Evolutionary conservation across 2,329 filamentous ascomycete genomes (phyloP).

Genomic region (Fusarium sublunatum): DNA sequence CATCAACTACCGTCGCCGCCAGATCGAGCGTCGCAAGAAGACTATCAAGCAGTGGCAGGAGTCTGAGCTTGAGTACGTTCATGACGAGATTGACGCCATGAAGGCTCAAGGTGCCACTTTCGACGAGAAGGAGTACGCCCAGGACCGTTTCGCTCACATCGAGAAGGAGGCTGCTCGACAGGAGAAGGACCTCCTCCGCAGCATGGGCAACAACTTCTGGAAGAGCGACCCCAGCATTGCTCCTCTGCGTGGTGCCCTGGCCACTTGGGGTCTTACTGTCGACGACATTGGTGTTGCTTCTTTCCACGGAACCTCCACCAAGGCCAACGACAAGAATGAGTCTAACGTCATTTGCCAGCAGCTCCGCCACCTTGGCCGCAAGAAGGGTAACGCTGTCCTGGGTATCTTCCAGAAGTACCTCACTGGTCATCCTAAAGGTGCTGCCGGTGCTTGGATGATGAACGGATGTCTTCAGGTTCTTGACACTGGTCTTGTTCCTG

Average conservation of each 20-base stretch:
- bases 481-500: constrained; percentile 92
- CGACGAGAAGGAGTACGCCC: constrained; percentile 84
- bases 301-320: constrained; percentile 98
- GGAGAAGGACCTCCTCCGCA: constrained; percentile 91
- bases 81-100: constrained; percentile 92
- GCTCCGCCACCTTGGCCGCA: constrained; percentile 91
- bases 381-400: constrained; percentile 94
- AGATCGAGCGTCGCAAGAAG: constrained; percentile 92
- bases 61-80: constrained; percentile 90
- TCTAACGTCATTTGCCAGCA: constrained; percentile 97
- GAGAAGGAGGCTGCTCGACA: constrained; percentile 87
- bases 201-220: constrained; percentile 99
- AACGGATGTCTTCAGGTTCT: constrained; percentile 97
- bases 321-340: constrained; percentile 99
- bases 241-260: constrained; percentile 92
- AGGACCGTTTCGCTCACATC: constrained; percentile 87
- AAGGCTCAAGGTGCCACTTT: constrained; percentile 81
- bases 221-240: constrained; percentile 94
- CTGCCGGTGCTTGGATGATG: constrained; percentile 99
- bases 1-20: constrained; percentile 95
- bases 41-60: constrained; percentile 98
- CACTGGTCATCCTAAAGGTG: constrained; percentile 98
- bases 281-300: constrained; percentile 95
- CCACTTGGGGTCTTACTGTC: constrained; percentile 97
- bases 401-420: constrained; percentile 99